Evolutionary conservation across 108 stramenopile species (phyloP).

Genomic region (Nannochloropsis salina): DNA sequence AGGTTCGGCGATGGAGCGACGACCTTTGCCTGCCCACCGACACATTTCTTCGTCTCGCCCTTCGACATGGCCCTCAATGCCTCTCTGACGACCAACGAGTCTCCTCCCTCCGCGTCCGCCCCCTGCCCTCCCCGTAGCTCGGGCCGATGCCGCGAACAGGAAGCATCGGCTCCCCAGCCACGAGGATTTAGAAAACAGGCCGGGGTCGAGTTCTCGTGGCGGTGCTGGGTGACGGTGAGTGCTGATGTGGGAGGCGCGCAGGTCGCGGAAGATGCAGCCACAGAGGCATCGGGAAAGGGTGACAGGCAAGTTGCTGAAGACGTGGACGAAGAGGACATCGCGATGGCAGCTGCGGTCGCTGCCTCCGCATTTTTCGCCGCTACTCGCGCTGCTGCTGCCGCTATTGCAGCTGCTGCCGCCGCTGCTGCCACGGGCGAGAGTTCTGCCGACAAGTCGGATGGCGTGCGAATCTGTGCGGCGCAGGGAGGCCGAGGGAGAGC

Average conservation of each 20-base stretch:
- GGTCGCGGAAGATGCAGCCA: not conserved
- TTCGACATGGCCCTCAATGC: not conserved
- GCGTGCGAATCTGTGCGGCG: no score
- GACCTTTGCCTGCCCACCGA: not conserved
- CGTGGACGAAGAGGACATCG: not conserved
- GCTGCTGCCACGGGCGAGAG: not conserved
- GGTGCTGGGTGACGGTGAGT: no score
- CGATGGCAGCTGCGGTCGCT: not conserved
- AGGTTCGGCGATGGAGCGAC: not conserved
- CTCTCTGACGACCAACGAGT: not conserved
- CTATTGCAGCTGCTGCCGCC: not conserved
- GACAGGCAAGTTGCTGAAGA: not conserved
- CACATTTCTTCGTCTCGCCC: no score
- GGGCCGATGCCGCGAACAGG: slow-evolving; percentile 19
- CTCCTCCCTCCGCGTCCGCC: not conserved
- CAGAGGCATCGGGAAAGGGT: not conserved
- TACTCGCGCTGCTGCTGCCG: not conserved
- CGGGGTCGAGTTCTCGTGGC: no score
- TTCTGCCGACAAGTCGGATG: no score
- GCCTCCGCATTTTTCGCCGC: not conserved
- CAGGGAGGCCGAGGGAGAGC: no score
- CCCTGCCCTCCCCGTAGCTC: not conserved
- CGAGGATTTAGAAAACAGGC: not conserved
- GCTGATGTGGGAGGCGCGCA: no score
- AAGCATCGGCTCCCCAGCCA: not conserved